Base-by-base conservation (phyloP, 495 filamentous ascomycete species). In the Penicillium manginii region DNA sequence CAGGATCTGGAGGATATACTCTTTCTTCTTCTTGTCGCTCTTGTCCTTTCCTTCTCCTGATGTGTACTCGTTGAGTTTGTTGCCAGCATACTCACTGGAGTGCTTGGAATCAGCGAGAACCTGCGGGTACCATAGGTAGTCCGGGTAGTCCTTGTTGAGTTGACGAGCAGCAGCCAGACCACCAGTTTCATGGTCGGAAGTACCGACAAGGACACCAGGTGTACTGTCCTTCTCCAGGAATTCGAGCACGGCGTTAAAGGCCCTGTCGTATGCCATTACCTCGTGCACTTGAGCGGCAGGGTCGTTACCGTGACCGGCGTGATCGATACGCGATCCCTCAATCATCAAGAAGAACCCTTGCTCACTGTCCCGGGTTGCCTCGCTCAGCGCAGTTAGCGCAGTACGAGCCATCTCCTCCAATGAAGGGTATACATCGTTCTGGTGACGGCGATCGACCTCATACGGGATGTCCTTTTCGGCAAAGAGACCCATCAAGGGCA, bases 331-430 rank as follows among this genome's bases (percentile, higher is more conserved):
- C 62, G 89, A 93, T 5, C 94, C 94, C 71, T 98, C 94, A 57
- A 98, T 93, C 93, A 98, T 96, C 57, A 98, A 72, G 78, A 98
- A 98, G 81, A 98, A 98, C 1, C 94, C 94, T 71, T 97, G 84
- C 22, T 97, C 91, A 53, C 84, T 91, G 66, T 91, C 83, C 67
- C 84, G 79, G 0, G 96, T 98, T 0, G 93, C 96, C n/a, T 86
- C 84, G 58, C 86, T 86, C 15, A 98, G 81, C 2, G 88, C 87
- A 29, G 76, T 84, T 57, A 98, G 67, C 3, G 96, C 96, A 21
- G 90, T 90, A 55, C 81, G 79, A 2, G 96, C 83, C 94, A 97
- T 98, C 71, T 97, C 93, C 63, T 91, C 90, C 33, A 98, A 77
- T 26, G 91, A 92, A 7, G 94, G 96, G 63, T 97, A 98, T 3